phyloP scores from a whole-genome alignment of 2,329 filamentous ascomycete genomes.

The Penicillium crustosum region DNA sequence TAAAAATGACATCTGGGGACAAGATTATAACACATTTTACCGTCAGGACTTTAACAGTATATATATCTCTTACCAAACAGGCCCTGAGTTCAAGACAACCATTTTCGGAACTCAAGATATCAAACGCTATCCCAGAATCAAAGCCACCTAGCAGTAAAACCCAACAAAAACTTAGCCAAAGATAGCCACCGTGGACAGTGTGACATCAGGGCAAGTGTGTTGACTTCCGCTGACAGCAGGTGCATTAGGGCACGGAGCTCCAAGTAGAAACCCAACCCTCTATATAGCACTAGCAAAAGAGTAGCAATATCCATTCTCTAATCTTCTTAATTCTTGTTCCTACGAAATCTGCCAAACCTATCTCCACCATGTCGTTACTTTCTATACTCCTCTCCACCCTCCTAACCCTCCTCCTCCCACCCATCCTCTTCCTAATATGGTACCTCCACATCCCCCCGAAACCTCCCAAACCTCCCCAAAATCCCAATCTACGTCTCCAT shows the following conservation, averaged over 20 bases:
- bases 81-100: not conserved
- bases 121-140: not conserved
- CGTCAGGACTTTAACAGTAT: not conserved
- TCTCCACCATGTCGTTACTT: not conserved
- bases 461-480: slow-evolving; percentile 24
- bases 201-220: not conserved
- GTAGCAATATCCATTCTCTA: not conserved
- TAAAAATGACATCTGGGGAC: not conserved
- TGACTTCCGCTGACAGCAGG: slow-evolving; percentile 10
- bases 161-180: not conserved
- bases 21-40: not conserved
- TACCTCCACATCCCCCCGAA: slow-evolving; percentile 24
- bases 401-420: slow-evolving; percentile 6
- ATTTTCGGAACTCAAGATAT: not conserved
- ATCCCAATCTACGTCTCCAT: slow-evolving; percentile 30
- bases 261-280: too few relatives aligned
- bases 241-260: not conserved
- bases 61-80: not conserved
- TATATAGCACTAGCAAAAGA: not conserved
- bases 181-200: not conserved
- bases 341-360: not conserved
- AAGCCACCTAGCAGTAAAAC: not conserved
- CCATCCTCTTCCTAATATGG: slow-evolving; percentile 19
- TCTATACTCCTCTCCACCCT: not conserved
- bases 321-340: not conserved